A percentile compares a stretch with the other conserved stretches of the same genome.
Conservation (phyloP, 2,329 filamentous ascomycete species). For the Colletotrichum lentis region DNA sequence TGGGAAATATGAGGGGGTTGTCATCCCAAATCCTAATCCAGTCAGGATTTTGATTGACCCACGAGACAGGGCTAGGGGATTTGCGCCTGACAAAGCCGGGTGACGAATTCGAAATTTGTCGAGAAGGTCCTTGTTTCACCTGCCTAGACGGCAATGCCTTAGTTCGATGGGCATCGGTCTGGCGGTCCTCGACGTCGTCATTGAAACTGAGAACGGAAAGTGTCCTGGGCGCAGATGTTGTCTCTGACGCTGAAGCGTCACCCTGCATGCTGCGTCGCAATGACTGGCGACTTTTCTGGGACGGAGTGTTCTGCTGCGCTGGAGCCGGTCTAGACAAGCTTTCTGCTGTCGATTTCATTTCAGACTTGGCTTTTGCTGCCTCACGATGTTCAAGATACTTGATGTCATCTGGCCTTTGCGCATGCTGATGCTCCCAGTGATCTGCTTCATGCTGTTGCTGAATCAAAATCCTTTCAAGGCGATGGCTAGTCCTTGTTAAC, state of each 20-base stretch:
- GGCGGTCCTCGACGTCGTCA: neutral
- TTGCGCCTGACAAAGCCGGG: conserved; percentile 30
- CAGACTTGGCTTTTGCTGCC: neutral
- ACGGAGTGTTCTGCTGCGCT: neutral
- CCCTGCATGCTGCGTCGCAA: conserved; percentile 23
- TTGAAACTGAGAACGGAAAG: neutral
- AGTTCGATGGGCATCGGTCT: neutral
- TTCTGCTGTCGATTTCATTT: neutral
- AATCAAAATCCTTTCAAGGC: conserved; percentile 13
- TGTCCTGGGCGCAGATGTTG: neutral
- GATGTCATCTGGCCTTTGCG: conserved; percentile 10
- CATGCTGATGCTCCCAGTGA: neutral
- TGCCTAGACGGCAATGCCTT: conserved; percentile 4
- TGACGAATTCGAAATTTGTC: neutral
- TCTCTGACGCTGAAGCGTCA: neutral
- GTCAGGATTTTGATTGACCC: conserved; percentile 59
- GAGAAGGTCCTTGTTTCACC: conserved; percentile 12
- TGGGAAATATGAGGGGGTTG: conserved; percentile 68
- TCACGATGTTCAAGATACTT: conserved; percentile 14
- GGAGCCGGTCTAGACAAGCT: conserved; percentile 3
- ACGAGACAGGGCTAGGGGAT: conserved; percentile 46
- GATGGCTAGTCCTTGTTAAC: conserved; percentile 3
- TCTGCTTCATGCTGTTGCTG: neutral
- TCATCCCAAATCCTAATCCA: conserved; percentile 63
- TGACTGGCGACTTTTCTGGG: neutral